Conservation (phyloP, 192 early-diverging fungal species). For the Gamsiella multidivaricata region DNA sequence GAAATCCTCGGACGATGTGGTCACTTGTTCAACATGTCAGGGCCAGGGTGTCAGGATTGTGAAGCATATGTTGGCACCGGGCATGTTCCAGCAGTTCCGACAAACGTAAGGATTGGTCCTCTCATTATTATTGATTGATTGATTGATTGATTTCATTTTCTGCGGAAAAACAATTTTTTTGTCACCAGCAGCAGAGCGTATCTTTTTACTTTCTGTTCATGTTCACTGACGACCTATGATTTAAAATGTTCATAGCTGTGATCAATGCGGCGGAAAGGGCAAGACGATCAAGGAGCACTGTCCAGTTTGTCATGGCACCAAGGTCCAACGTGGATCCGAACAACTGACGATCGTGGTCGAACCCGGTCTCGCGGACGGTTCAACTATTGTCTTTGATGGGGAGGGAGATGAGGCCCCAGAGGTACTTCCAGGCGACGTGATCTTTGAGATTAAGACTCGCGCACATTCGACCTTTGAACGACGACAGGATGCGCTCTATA, state of each 20-base stretch:
- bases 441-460: constrained; percentile 78
- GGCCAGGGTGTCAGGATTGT: constrained; percentile 86
- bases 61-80: constrained; percentile 89
- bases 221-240: not conserved
- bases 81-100: constrained; percentile 96
- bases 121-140: not conserved
- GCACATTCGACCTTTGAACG: constrained; percentile 82
- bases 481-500: constrained; percentile 79
- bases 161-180: too few species aligned
- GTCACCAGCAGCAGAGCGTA: too few species aligned
- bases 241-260: constrained; percentile 82
- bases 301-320: constrained; percentile 83
- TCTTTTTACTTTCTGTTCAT: not conserved
- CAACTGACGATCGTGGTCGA: constrained; percentile 84
- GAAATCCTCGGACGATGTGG: constrained; percentile 82
- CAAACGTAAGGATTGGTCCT: constrained; percentile 66
- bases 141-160: not conserved
- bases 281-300: constrained; percentile 86
- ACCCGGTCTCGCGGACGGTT: constrained; percentile 83
- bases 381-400: constrained; percentile 74
- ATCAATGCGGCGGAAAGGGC: constrained; percentile 90
- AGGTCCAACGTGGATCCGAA: constrained; percentile 86
- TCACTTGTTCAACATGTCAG: constrained; percentile 80
- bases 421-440: constrained; percentile 84
- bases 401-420: constrained; percentile 95